Percentiles rank a stretch among this genome's conserved stretches.
These are phyloP conservation scores for Serpula lacrymans DNA, from an alignment of 768 basidiomycete species.

Conservation along the genomic window DNA sequence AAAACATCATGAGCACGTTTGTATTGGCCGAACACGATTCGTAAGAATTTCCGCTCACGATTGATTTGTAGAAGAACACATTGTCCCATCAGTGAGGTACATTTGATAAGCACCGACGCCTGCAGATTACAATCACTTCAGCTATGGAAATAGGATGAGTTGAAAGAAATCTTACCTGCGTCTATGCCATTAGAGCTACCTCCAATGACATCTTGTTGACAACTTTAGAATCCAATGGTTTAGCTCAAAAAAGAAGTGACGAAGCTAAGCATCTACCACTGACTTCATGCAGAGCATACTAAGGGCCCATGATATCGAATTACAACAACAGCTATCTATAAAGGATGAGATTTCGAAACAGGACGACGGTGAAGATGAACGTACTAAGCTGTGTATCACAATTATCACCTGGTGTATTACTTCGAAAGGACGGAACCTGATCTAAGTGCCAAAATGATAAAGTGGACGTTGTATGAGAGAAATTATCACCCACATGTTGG, in stretches of 20 bases:
- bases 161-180: slow-evolving; percentile 8
- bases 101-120: slow-evolving; percentile 7
- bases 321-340: slow-evolving; percentile 23
- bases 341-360: background rate
- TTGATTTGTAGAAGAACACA: slow-evolving; percentile 19
- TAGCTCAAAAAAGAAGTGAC: background rate
- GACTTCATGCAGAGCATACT: slow-evolving; percentile 28
- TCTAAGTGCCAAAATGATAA: slow-evolving; percentile 7
- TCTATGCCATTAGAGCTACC: slow-evolving; percentile 10
- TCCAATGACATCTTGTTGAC: slow-evolving; percentile 16
- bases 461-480: too few species aligned
- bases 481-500: slow-evolving; percentile 12
- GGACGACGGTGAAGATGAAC: background rate
- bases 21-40: background rate
- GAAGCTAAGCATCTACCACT: background rate
- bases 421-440: slow-evolving; percentile 17
- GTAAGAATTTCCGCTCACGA: slow-evolving; percentile 10
- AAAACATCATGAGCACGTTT: background rate
- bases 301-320: slow-evolving; percentile 22
- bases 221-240: slow-evolving; percentile 12
- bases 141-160: background rate
- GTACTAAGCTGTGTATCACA: slow-evolving; percentile 22
- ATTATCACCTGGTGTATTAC: slow-evolving; percentile 20
- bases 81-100: slow-evolving; percentile 8
- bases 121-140: slow-evolving; percentile 6